Evolutionary conservation across 495 filamentous ascomycete species (phyloP).

Genomic region (Annulohypoxylon moriforme): DNA sequence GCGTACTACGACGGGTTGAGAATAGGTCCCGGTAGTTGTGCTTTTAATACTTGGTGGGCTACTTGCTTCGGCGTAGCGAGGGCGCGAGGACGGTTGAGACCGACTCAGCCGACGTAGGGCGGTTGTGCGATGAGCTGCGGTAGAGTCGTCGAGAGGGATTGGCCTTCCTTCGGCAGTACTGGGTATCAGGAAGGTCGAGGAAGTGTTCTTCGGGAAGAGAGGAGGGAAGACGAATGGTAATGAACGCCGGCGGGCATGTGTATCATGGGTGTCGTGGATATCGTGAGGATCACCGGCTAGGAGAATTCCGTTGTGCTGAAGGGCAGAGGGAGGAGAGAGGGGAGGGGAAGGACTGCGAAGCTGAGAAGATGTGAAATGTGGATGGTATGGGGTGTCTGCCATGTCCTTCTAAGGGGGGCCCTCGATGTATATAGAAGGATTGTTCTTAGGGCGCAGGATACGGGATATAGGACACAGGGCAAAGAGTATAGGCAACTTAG

Average conservation of each 20-base stretch:
- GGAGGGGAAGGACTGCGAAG: constrained; percentile 26
- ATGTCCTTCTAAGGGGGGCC: constrained; percentile 24
- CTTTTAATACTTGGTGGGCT: constrained; percentile 45
- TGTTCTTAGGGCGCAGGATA: constrained; percentile 1
- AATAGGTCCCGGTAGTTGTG: constrained; percentile 64
- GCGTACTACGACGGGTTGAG: constrained; percentile 66
- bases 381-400: constrained; percentile 28
- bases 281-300: constrained; percentile 3
- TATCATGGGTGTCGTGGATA: constrained; percentile 7
- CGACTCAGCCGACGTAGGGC: constrained; percentile 59
- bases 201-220: constrained; percentile 52
- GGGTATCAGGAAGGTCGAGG: constrained; percentile 57
- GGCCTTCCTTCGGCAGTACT: constrained; percentile 59
- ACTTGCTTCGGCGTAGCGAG: constrained; percentile 56
- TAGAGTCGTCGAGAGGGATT: constrained; percentile 57
- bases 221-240: constrained; percentile 54
- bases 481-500: constrained; percentile 10
- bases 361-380: constrained; percentile 9
- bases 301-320: neutral
- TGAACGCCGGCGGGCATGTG: constrained; percentile 33
- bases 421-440: constrained; percentile 20
- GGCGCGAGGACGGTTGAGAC: constrained; percentile 56
- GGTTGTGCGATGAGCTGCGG: constrained; percentile 53
- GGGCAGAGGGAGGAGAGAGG: neutral
- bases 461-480: neutral